phyloP scores from a whole-genome alignment of 805 yeast species.

The Cyberlindnera mississippiensis region DNA sequence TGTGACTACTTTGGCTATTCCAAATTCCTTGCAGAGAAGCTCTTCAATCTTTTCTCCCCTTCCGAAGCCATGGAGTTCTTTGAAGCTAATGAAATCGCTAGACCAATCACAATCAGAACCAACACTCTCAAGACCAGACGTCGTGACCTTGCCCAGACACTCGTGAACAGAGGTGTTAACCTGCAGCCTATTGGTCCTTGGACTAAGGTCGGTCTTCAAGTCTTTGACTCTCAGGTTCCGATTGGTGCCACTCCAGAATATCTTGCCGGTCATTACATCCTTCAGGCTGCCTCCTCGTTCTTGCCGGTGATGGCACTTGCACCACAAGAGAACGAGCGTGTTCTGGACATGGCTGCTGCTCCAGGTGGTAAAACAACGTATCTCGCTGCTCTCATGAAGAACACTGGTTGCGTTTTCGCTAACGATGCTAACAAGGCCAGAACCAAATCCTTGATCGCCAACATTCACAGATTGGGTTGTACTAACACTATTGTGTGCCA shows the following conservation, averaged over 20 bases:
- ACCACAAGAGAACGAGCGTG: slow-evolving; percentile 96
- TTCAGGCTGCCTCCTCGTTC: slow-evolving; percentile 98
- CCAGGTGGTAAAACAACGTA: slow-evolving; percentile 99
- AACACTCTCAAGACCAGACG: slow-evolving; percentile 93
- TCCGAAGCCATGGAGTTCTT: slow-evolving; percentile 97
- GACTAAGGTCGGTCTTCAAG: slow-evolving; percentile 97
- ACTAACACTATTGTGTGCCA: slow-evolving; percentile 94
- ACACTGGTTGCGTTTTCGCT: slow-evolving; percentile 96
- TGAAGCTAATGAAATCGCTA: slow-evolving; percentile 95
- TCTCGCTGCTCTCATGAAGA: slow-evolving; percentile 93
- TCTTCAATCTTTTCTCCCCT: slow-evolving; percentile 88
- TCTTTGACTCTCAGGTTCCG: slow-evolving; percentile 98
- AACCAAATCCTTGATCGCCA: slow-evolving; percentile 94
- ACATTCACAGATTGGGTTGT: slow-evolving; percentile 95
- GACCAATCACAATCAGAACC: slow-evolving; percentile 97
- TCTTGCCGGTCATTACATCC: slow-evolving; percentile 93
- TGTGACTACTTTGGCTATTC: slow-evolving; percentile 93
- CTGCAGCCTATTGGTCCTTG: slow-evolving; percentile 95
- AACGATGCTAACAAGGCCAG: slow-evolving; percentile 96
- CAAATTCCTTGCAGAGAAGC: slow-evolving; percentile 87
- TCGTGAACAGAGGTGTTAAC: slow-evolving; percentile 95
- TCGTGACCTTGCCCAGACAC: slow-evolving; percentile 90
- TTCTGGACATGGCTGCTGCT: slow-evolving; percentile 98
- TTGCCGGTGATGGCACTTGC: slow-evolving; percentile 96
- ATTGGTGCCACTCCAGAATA: slow-evolving; percentile 99